These are phyloP conservation scores for Prosopis cineraria DNA, from an alignment of 306 rosid species.

Conservation along the genomic window DNA sequence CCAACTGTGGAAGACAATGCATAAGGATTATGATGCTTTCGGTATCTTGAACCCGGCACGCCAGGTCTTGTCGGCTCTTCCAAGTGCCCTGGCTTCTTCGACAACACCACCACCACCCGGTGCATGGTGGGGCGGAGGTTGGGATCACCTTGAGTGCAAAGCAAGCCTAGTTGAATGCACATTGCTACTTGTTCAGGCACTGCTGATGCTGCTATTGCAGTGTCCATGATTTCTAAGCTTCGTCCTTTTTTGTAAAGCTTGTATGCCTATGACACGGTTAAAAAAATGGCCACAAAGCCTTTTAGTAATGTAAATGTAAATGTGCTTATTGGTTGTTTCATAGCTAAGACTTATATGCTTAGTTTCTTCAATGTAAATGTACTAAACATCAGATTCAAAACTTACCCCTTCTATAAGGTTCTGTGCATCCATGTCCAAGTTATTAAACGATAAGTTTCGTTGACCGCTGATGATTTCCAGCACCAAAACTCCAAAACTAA, in stretches of 20 bases:
- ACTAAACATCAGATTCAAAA: not conserved
- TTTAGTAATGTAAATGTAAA: not conserved
- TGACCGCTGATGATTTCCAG: conserved; percentile 65
- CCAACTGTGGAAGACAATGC: not conserved
- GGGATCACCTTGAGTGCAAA: conserved; percentile 57
- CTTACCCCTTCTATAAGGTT: conserved; percentile 25
- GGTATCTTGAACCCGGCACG: not conserved
- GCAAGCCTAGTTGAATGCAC: conserved; percentile 35
- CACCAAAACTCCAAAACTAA: conserved; percentile 67
- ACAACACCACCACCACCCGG: conserved; percentile 55
- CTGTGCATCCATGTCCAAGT: not conserved
- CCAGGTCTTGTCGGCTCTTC: conserved; percentile 64
- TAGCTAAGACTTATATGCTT: not conserved
- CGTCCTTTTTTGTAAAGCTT: conserved; percentile 61
- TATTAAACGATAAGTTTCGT: conserved; percentile 38
- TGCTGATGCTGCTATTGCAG: conserved; percentile 48
- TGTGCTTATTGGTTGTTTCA: not conserved
- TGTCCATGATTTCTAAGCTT: conserved; percentile 60
- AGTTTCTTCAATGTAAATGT: not conserved
- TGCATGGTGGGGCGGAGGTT: conserved; percentile 54
- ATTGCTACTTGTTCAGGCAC: conserved; percentile 55
- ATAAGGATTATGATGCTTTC: not conserved
- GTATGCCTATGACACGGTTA: conserved; percentile 49
- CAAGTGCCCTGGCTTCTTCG: conserved; percentile 49
- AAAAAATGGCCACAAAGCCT: not conserved